Conservation (phyloP, 768 basidiomycete species). For the Pleurotus salmoneostramineus region DNA sequence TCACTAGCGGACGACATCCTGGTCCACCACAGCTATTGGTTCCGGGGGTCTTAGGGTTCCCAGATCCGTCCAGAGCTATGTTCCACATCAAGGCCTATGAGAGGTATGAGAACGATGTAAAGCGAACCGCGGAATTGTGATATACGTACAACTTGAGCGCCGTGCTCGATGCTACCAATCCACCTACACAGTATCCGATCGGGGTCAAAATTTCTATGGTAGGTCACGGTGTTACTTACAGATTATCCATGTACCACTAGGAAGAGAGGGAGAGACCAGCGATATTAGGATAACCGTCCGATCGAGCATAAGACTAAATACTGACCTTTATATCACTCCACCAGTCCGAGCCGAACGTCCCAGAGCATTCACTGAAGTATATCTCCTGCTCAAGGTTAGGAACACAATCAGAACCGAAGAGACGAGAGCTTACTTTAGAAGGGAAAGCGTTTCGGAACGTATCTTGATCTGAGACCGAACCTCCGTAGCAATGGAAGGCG, state of each 20-base stretch:
- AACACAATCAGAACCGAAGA: neutral
- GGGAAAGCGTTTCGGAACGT: conserved; percentile 54
- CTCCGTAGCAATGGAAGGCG: conserved; percentile 68
- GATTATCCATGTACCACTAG: conserved; percentile 7
- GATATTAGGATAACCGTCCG: too few species aligned
- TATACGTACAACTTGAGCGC: conserved; percentile 17
- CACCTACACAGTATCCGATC: neutral
- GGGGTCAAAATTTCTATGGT: neutral
- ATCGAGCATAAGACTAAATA: neutral
- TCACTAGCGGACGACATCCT: conserved; percentile 65
- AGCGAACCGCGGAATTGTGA: neutral
- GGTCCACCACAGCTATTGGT: conserved; percentile 55
- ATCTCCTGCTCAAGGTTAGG: neutral
- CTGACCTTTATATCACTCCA: conserved; percentile 75
- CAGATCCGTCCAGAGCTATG: conserved; percentile 58
- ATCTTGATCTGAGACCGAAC: conserved; percentile 45
- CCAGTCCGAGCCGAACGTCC: conserved; percentile 67
- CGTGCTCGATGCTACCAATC: conserved; percentile 32
- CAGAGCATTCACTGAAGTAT: conserved; percentile 52
- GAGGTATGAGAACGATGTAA: neutral
- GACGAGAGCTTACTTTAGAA: conserved; percentile 42
- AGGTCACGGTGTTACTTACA: neutral
- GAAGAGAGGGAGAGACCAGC: neutral
- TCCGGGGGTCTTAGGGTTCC: conserved; percentile 63
- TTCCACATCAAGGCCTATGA: conserved; percentile 69